These are phyloP conservation scores for Nakazawaea peltata DNA, from an alignment of 805 yeast genomes.

Conservation along the genomic window DNA sequence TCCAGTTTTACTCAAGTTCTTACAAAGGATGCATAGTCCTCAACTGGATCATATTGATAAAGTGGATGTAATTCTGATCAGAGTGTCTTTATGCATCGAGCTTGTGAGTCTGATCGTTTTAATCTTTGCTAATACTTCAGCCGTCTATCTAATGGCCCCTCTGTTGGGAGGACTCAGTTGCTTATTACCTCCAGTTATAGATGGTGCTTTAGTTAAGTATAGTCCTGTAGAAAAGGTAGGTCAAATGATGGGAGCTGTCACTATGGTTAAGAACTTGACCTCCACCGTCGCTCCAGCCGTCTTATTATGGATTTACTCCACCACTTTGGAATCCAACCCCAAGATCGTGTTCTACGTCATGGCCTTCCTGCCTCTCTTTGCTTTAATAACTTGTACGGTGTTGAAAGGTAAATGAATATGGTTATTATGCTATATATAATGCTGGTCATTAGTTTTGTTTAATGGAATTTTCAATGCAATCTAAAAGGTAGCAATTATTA, in stretches of 20 bases:
- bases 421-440: neutral
- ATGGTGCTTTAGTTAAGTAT: constrained; percentile 53
- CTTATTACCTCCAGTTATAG: constrained; percentile 48
- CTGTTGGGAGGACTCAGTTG: constrained; percentile 39
- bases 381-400: constrained; percentile 12
- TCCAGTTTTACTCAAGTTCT: constrained; percentile 29
- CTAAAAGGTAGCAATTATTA: constrained; percentile 16
- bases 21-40: constrained; percentile 22
- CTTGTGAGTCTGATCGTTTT: constrained; percentile 27
- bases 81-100: constrained; percentile 31
- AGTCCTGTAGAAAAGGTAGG: constrained; percentile 54
- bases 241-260: constrained; percentile 65
- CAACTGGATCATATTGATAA: neutral
- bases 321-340: constrained; percentile 31
- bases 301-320: constrained; percentile 38
- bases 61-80: constrained; percentile 16
- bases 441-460: neutral
- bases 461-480: constrained; percentile 9
- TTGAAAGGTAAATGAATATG: constrained; percentile 11
- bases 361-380: constrained; percentile 13
- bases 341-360: constrained; percentile 24
- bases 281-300: constrained; percentile 41
- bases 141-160: constrained; percentile 24
- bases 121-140: constrained; percentile 21
- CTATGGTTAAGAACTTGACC: constrained; percentile 45